Conservation (phyloP, 495 filamentous ascomycete genomes). For the Thozetella sp. region DNA sequence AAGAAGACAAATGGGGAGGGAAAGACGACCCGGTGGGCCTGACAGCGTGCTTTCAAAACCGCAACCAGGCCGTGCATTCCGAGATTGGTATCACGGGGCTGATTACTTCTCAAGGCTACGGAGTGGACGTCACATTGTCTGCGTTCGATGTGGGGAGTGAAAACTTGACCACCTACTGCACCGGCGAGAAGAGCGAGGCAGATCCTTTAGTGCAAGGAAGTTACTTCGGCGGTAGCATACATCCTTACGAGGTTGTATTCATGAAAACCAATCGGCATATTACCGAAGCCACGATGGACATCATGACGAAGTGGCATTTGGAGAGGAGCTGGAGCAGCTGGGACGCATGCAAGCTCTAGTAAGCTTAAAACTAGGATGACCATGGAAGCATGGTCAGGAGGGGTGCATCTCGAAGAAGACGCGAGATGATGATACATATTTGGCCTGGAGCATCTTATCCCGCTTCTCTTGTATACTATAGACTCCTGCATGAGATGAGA, state of each 20-base stretch:
- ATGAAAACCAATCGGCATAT: constrained; percentile 24
- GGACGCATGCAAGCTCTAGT: background rate
- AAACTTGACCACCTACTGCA: background rate
- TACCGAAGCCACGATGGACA: constrained; percentile 14
- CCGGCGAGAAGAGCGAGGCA: background rate
- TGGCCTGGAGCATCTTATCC: too few relatives aligned
- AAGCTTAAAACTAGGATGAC: too few relatives aligned
- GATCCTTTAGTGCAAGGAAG: constrained; percentile 11
- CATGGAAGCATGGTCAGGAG: too few relatives aligned
- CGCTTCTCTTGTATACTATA: too few relatives aligned
- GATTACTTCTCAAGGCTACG: constrained; percentile 25
- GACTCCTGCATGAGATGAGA: too few relatives aligned
- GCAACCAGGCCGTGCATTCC: constrained; percentile 15
- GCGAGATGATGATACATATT: too few relatives aligned
- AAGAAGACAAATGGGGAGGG: constrained; percentile 8
- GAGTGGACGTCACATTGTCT: constrained; percentile 26
- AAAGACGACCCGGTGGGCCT: constrained; percentile 12
- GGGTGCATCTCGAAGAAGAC: too few relatives aligned
- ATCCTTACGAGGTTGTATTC: constrained; percentile 34
- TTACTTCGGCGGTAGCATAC: constrained; percentile 19
- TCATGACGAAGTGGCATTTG: constrained; percentile 16
- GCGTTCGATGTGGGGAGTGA: constrained; percentile 12
- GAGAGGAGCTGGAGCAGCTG: background rate
- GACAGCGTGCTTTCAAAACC: constrained; percentile 14
- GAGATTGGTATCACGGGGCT: constrained; percentile 23